Evolutionary conservation across 495 filamentous ascomycete species (phyloP).

Genomic region (Hypoxylon perforatum): DNA sequence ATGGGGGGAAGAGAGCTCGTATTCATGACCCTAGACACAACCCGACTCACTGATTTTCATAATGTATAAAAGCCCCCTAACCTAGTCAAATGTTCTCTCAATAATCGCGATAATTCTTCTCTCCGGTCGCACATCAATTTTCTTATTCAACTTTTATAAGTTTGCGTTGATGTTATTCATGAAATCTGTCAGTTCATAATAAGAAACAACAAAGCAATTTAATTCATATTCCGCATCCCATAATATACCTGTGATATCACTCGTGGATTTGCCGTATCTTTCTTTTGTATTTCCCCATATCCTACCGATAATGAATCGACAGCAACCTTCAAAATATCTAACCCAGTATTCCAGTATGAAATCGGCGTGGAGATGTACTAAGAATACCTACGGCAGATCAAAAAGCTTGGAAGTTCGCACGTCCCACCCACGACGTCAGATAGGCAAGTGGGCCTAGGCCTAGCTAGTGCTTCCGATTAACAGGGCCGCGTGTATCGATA

Average conservation of each 20-base stretch:
- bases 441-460: neutral
- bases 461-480: neutral
- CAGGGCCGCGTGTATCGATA: slow-evolving; percentile 30
- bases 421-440: slow-evolving; percentile 16
- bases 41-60: slow-evolving; percentile 13
- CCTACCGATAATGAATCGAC: neutral
- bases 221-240: neutral
- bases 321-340: neutral
- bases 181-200: neutral
- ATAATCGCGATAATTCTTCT: slow-evolving; percentile 4
- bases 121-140: neutral
- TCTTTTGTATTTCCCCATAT: neutral
- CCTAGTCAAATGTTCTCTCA: neutral
- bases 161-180: neutral
- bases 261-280: neutral
- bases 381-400: slow-evolving; percentile 1
- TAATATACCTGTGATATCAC: neutral
- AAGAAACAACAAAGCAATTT: neutral
- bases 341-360: neutral
- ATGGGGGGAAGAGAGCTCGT: slow-evolving; percentile 30
- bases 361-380: too few species aligned
- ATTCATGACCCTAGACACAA: slow-evolving; percentile 29
- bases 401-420: neutral
- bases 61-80: slow-evolving; percentile 25
- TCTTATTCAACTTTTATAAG: neutral